These are phyloP conservation scores for Saitozyma podzolica DNA, from an alignment of 768 basidiomycete species.

Conservation along the genomic window DNA sequence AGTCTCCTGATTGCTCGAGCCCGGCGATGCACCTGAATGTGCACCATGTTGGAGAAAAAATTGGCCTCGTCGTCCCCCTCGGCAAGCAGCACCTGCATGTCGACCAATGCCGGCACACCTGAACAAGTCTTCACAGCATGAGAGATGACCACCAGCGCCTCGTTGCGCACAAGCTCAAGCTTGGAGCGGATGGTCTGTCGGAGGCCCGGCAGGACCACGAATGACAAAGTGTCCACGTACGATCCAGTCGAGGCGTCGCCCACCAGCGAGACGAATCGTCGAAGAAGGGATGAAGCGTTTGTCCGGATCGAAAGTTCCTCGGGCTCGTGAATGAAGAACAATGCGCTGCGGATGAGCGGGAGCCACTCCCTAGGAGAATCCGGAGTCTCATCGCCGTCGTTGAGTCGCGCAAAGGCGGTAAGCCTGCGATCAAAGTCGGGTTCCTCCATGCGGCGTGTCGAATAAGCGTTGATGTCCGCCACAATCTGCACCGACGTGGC, in stretches of 20 bases:
- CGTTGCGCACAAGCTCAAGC: constrained; percentile 81
- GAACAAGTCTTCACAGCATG: constrained; percentile 69
- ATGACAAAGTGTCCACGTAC: constrained; percentile 54
- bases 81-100: constrained; percentile 78
- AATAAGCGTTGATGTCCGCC: constrained; percentile 78
- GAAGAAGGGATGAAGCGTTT: constrained; percentile 72
- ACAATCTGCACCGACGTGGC: constrained; percentile 60
- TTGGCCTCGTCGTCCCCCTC: constrained; percentile 90
- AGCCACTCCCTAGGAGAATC: constrained; percentile 68
- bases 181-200: constrained; percentile 77
- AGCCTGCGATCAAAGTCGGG: constrained; percentile 89
- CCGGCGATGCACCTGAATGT: constrained; percentile 88
- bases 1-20: constrained; percentile 82
- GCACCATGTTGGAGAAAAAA: constrained; percentile 94
- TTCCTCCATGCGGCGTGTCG: constrained; percentile 76
- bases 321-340: constrained; percentile 84
- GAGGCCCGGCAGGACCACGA: constrained; percentile 73
- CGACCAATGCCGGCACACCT: constrained; percentile 64
- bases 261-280: constrained; percentile 68
- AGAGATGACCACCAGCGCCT: constrained; percentile 75
- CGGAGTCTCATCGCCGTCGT: constrained; percentile 64
- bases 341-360: constrained; percentile 76
- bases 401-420: constrained; percentile 61
- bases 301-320: constrained; percentile 82
- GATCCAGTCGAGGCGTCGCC: constrained; percentile 50